Conservation (phyloP, 805 yeast genomes). For the Candida coquimbonensis region DNA sequence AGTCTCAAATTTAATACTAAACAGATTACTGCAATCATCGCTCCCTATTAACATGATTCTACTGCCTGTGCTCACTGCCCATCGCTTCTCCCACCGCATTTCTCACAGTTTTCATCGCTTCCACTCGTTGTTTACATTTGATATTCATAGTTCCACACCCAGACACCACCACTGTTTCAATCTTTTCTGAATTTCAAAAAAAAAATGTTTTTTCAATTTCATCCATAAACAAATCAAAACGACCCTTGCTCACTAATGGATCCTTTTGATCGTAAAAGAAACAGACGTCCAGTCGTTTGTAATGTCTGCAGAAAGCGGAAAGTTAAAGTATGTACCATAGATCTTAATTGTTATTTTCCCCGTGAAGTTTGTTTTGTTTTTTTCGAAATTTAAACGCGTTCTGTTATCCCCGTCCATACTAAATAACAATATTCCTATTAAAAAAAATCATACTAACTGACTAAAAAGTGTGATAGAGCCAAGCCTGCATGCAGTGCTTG, state of each 20-base stretch:
- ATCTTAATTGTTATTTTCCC: not conserved
- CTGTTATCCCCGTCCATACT: slow-evolving; percentile 4
- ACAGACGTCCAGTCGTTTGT: slow-evolving; percentile 24
- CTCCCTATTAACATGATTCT: no score
- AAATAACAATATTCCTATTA: not conserved
- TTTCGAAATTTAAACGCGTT: not conserved
- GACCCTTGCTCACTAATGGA: no score
- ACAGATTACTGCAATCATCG: no score
- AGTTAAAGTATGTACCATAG: slow-evolving; percentile 18
- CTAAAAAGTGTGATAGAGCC: slow-evolving; percentile 21
- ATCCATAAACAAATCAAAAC: no score
- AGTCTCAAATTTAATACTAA: no score
- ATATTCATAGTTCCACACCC: not conserved
- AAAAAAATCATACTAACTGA: not conserved
- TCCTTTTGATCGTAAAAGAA: slow-evolving; percentile 8
- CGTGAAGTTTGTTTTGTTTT: slow-evolving; percentile 1
- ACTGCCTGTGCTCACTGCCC: no score
- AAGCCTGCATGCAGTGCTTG: slow-evolving; percentile 23
- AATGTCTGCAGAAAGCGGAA: slow-evolving; percentile 24
- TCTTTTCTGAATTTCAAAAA: not conserved
- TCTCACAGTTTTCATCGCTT: no score
- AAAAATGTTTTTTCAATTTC: no score
- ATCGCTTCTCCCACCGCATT: no score
- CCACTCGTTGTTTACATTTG: no score
- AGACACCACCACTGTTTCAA: not conserved